A percentile compares a stretch with the other conserved stretches of the same genome.
Conservation (phyloP, 352 stramenopile genomes). For the Thalassiosira exigua region DNA sequence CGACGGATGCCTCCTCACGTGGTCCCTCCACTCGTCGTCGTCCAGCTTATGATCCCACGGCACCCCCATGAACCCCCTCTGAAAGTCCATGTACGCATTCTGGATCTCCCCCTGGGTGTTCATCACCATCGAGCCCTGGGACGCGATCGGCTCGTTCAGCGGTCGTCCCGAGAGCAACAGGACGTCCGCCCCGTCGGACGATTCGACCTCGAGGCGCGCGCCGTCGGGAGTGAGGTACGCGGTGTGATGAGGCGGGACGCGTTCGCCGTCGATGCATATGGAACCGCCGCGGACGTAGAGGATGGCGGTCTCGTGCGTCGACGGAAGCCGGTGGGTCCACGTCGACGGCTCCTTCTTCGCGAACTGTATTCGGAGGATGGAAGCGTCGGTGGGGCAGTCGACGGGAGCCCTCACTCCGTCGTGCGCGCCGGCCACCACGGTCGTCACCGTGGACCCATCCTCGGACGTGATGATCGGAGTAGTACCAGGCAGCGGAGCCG, state of each 20-base stretch:
- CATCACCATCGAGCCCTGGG: conserved; percentile 85
- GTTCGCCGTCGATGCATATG: conserved; percentile 37
- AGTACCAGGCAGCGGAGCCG: conserved; percentile 1
- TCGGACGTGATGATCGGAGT: conserved; percentile 38
- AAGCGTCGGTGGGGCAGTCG: conserved; percentile 59
- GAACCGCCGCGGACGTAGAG: conserved; percentile 76
- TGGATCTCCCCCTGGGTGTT: conserved; percentile 79
- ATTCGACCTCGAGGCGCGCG: conserved; percentile 41
- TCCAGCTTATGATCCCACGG: conserved; percentile 81
- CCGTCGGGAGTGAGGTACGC: conserved; percentile 56
- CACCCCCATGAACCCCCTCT: conserved; percentile 77
- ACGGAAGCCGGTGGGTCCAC: conserved; percentile 63
- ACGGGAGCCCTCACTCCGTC: conserved; percentile 37
- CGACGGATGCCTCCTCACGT: conserved; percentile 70
- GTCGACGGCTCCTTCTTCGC: conserved; percentile 41
- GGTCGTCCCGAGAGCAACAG: conserved; percentile 77
- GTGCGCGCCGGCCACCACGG: conserved; percentile 39
- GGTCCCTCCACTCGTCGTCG: conserved; percentile 82
- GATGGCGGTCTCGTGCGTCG: conserved; percentile 62
- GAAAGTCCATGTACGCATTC: conserved; percentile 83
- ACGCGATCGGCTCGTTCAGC: conserved; percentile 74
- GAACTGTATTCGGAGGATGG: conserved; percentile 72
- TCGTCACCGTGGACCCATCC: conserved; percentile 48
- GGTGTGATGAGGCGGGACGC: conserved; percentile 65
- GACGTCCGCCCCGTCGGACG: conserved; percentile 65